A percentile compares a stretch with the other conserved stretches of the same genome.
Conservation (phyloP, 352 stramenopile species). For the Saprolegnia diclina region DNA sequence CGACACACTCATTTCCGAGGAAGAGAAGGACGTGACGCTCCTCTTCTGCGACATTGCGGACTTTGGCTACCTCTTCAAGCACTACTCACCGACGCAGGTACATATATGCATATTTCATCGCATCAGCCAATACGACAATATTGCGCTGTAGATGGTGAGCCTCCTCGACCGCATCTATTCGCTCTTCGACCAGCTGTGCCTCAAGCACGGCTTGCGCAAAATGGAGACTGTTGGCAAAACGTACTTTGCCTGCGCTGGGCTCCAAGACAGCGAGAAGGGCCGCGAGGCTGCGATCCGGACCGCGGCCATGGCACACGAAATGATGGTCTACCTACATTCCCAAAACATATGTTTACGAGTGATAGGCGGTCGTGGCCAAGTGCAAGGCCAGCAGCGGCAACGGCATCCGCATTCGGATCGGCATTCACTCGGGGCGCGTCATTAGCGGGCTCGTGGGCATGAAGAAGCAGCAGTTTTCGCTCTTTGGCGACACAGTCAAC, state of each 20-base stretch:
- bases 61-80: conserved; percentile 72
- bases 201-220: conserved; percentile 88
- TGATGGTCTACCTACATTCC: conserved; percentile 35
- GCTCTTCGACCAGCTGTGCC: conserved; percentile 86
- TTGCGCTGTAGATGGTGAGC: conserved; percentile 36
- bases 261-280: conserved; percentile 75
- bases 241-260: conserved; percentile 83
- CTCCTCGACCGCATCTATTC: conserved; percentile 90
- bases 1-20: conserved; percentile 74
- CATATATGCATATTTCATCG: conserved; percentile 12
- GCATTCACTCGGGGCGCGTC: conserved; percentile 85
- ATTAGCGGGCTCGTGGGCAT: conserved; percentile 85
- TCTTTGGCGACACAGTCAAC: conserved; percentile 93
- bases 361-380: conserved; percentile 42
- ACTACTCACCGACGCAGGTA: conserved; percentile 35
- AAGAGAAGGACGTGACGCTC: conserved; percentile 84
- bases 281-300: conserved; percentile 67
- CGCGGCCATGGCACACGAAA: conserved; percentile 72
- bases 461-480: conserved; percentile 90
- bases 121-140: background rate
- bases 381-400: conserved; percentile 72
- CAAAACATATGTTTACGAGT: background rate
- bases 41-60: conserved; percentile 83
- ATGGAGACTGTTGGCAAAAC: conserved; percentile 92
- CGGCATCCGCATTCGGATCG: conserved; percentile 85